Evolutionary conservation across 768 basidiomycete species (phyloP), one percentile per base, ranked within the genome.

Genomic region (Phlebiopsis flavidoalba): DNA sequence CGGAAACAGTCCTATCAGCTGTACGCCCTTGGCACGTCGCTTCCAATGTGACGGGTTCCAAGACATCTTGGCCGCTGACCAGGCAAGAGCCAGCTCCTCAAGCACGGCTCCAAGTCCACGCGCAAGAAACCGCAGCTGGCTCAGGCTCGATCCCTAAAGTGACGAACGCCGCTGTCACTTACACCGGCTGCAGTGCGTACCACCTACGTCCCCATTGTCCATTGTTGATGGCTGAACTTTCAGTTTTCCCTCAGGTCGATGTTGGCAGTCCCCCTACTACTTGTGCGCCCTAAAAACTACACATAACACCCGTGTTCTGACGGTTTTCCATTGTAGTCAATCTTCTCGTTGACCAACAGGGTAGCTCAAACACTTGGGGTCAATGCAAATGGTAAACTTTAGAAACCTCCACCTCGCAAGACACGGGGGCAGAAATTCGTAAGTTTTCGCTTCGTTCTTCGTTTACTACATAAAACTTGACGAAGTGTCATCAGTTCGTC

Each of bases 21-120:
- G 67, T 87, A n/a, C 75, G n/a, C 81, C 17, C 67, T 88, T 47
- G n/a, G 78, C 84, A 14, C 79, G 80, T 67, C 75, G 76, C 58
- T 65, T 85, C n/a, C 67, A 85, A 85, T 70, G 61, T 75, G 62
- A 81, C 75, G 14, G 80, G 81, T 60, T 63, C 77, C 11, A 71
- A 72, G 62, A 81, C 59, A 69, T 88, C 47, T 57, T 86, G 26
- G 70, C 75, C 45, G 77, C 75, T 60, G 86, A 87, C 67, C 76
- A 79, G 60, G 73, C 76, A 24, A 79, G 86, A 61, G 81, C 80
- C 14, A 66, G 60, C 71, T 73, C 36, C 63, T 87, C 54, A 76
- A 74, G 53, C 72, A 72, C 1, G 73, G 70, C 33, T 76, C 74
- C 8, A 68, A 72, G 46, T 75, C 76, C 5, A 12, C 22, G 53